Conservation (phyloP, 2,329 filamentous ascomycete genomes). For the Penicillium sp. region DNA sequence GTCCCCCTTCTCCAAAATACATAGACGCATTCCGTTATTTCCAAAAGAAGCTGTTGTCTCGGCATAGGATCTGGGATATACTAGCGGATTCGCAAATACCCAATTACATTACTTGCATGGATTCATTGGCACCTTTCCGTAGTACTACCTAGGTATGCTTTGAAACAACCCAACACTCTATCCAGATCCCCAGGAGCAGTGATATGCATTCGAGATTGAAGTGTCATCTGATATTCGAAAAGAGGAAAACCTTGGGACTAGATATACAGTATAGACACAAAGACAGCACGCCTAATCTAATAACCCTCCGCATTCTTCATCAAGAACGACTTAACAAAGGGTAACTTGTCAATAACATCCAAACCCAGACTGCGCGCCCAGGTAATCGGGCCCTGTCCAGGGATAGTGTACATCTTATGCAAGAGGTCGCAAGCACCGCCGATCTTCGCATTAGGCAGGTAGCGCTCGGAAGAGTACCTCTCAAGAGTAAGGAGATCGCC, state of each 20-base stretch:
- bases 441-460: slow-evolving; percentile 74
- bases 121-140: not conserved
- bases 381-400: slow-evolving; percentile 69
- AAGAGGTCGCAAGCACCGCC: slow-evolving; percentile 77
- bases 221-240: not conserved
- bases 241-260: slow-evolving; percentile 12
- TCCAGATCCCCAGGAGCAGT: no score
- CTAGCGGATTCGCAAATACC: slow-evolving; percentile 8
- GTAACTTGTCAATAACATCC: slow-evolving; percentile 66
- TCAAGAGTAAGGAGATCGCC: slow-evolving; percentile 74
- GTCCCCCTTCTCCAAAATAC: not conserved
- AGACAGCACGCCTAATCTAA: slow-evolving; percentile 4
- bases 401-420: slow-evolving; percentile 81
- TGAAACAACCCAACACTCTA: not conserved
- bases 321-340: slow-evolving; percentile 73
- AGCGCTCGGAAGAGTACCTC: slow-evolving; percentile 73
- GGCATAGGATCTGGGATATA: not conserved
- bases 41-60: not conserved
- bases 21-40: not conserved
- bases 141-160: not conserved
- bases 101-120: slow-evolving; percentile 5
- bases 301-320: slow-evolving; percentile 62
- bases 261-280: slow-evolving; percentile 18
- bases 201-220: not conserved
- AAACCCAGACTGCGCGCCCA: slow-evolving; percentile 73